Percentiles rank a stretch among this genome's conserved stretches.
phyloP scores from a whole-genome alignment of 1,284 basidiomycete species.

The Schizophyllum amplum region DNA sequence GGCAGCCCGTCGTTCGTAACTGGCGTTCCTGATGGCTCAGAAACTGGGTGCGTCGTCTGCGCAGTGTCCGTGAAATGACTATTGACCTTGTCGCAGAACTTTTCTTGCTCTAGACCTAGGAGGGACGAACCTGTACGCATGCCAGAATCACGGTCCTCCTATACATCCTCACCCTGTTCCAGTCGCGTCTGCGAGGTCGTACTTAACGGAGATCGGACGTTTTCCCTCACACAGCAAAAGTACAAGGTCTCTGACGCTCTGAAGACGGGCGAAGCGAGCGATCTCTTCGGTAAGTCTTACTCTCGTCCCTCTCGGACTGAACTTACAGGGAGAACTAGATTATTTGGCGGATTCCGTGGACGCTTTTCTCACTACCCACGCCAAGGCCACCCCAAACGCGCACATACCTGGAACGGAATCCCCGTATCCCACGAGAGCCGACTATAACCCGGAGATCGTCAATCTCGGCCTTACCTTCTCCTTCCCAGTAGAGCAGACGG shows the following conservation, averaged over 20 bases:
- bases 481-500: constrained; percentile 96
- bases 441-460: constrained; percentile 42
- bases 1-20: constrained; percentile 82
- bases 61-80: constrained; percentile 3
- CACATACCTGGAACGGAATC: constrained; percentile 17
- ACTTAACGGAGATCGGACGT: constrained; percentile 84
- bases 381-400: constrained; percentile 21
- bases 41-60: constrained; percentile 65
- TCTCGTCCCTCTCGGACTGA: not conserved
- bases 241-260: constrained; percentile 87
- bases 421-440: constrained; percentile 15
- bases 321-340: constrained; percentile 38
- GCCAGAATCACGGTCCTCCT: constrained; percentile 1
- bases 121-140: constrained; percentile 83
- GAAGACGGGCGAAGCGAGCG: constrained; percentile 81
- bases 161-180: constrained; percentile 4
- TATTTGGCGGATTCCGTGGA: constrained; percentile 97
- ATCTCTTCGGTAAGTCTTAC: constrained; percentile 66
- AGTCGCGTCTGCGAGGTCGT: constrained; percentile 92
- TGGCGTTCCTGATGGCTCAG: constrained; percentile 83
- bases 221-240: constrained; percentile 86
- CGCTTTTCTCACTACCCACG: constrained; percentile 70
- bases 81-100: constrained; percentile 43
- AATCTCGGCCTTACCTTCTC: constrained; percentile 92
- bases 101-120: constrained; percentile 93